Base-by-base conservation (phyloP, 108 stramenopile species). In the Nitzschia putrida region DNA sequence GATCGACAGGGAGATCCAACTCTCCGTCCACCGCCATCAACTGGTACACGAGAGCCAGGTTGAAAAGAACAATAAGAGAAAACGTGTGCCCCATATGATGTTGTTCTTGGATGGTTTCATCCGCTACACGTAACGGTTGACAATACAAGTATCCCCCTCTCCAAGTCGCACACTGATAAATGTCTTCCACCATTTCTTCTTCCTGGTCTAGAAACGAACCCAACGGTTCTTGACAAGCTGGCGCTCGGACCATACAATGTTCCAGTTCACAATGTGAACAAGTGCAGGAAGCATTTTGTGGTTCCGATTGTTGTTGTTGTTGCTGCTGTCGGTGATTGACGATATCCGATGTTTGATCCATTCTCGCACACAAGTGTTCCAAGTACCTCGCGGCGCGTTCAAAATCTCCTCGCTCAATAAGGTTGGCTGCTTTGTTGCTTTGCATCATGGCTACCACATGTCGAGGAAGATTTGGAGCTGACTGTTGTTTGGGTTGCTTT, bases 1-100 rank as follows among this genome's bases (percentile, higher is more conserved):
- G 18, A 8, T 53, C 52, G 37, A 53, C 45, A 51, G 50, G 5
- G 16, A 51, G n/a, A 18, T 34, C 11, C 47, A 18, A 4, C 16
- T 25, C 12, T 2, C 26, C 40, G 26, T 39, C 54, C 7, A 67
- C 29, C 11, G 42, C 61, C 22, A 41, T 34, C 9, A 72, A 18
- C 20, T 72, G 72, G 25, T 64, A 41, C 26, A 64, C 63, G 24
- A 73, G 40, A 12, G 72, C 72, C 20, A 73, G 41, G 47, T 73
- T 73, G 64, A 73, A 73, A 14, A 73, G 21, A 4, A 73, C 24
- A n/a, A 73, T 43, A 0, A 64, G 22, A 18, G 64, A 64, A 14
- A 73, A 42, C 3, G 64, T 57, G 16, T 10, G 24, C 0, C 72
- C 72, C 72, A 73, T 65, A 44, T 47, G 7, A 37, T 73, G 72